Conservation (phyloP, 257 asterid genomes). For the Mitragyna speciosa region DNA sequence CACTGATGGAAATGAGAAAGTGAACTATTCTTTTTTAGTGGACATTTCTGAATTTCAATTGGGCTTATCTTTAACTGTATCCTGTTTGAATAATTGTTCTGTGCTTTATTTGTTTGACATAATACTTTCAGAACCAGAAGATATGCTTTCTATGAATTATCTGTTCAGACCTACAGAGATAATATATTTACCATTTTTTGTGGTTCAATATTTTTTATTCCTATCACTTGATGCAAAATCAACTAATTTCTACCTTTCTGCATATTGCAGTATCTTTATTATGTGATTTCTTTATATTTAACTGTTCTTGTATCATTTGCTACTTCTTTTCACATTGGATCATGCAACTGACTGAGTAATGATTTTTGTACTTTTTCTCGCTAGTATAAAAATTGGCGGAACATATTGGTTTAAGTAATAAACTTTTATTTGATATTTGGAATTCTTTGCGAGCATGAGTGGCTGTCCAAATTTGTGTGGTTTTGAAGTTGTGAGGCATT, state of each 20-base stretch:
- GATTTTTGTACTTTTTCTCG: not conserved
- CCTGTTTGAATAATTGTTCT: not conserved
- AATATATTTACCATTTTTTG: not conserved
- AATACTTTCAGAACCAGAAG: too few relatives aligned
- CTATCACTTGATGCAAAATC: not conserved
- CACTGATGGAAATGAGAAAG: not conserved
- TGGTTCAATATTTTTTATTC: not conserved
- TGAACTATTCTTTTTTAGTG: not conserved
- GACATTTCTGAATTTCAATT: not conserved
- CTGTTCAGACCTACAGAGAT: too few relatives aligned
- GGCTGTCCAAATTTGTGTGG: not conserved
- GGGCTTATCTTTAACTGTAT: not conserved
- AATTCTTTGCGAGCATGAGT: not conserved
- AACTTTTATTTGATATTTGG: not conserved
- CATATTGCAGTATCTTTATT: not conserved
- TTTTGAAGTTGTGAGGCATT: not conserved
- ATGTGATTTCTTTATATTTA: not conserved
- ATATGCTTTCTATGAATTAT: too few relatives aligned
- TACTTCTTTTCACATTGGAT: not conserved
- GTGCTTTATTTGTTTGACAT: not conserved
- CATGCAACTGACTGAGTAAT: not conserved
- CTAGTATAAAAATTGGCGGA: not conserved
- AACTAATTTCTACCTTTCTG: not conserved
- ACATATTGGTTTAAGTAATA: not conserved
- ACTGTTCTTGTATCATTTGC: not conserved